Evolutionary conservation across 106 monocot species (phyloP).

Genomic region (Triglochin maritima): DNA sequence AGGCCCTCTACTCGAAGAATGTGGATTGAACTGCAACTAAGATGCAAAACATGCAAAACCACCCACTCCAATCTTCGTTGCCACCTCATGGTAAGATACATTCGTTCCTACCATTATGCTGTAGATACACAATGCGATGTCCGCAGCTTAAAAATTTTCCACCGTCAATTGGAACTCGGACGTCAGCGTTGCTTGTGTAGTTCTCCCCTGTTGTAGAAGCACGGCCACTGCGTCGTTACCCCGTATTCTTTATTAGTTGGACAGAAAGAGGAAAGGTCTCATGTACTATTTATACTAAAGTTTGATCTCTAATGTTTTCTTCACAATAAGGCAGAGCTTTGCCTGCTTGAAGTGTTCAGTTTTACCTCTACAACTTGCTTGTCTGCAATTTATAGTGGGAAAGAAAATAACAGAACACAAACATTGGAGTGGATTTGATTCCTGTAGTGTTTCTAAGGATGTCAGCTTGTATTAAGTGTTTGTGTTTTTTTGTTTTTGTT

Average conservation of each 20-base stretch:
- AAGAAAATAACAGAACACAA: too few relatives aligned
- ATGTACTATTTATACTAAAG: background rate
- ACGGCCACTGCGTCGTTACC: background rate
- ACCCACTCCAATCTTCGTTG: background rate
- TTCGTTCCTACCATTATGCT: background rate
- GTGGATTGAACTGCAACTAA: constrained; percentile 67
- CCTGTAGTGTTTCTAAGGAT: too few relatives aligned
- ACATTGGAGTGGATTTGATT: too few relatives aligned
- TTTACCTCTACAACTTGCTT: too few relatives aligned
- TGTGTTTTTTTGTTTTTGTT: too few relatives aligned
- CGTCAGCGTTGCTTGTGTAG: background rate
- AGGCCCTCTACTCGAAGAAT: constrained; percentile 65
- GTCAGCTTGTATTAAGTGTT: too few relatives aligned
- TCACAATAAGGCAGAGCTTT: background rate
- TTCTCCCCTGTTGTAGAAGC: background rate
- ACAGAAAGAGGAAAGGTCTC: background rate
- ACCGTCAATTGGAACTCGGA: too few relatives aligned
- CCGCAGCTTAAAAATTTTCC: background rate
- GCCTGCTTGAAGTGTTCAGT: background rate
- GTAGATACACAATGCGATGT: constrained; percentile 5
- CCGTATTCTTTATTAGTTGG: constrained; percentile 17
- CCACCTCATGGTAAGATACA: background rate
- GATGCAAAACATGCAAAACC: background rate
- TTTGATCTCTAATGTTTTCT: constrained; percentile 8
- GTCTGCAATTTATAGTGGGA: too few relatives aligned